A percentile compares a stretch with the other conserved stretches of the same genome.
Conservation (phyloP, 2,329 filamentous ascomycete genomes). For the Geoglossum cookeanum region DNA sequence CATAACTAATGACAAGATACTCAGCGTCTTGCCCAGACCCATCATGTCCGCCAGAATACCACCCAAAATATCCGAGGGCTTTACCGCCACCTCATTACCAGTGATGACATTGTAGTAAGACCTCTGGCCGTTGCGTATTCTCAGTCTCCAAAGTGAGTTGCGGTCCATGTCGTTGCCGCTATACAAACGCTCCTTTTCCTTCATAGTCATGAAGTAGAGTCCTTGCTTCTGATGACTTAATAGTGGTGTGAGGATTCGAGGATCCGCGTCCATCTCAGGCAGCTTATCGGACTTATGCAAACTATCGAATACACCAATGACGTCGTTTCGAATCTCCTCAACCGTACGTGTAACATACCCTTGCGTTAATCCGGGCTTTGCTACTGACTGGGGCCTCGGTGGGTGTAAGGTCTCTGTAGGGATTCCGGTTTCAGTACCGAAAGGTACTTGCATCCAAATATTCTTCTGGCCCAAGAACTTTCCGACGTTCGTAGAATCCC, state of each 20-base stretch:
- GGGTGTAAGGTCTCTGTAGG: slow-evolving; percentile 62
- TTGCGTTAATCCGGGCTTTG: neutral
- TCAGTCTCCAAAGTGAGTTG: slow-evolving; percentile 60
- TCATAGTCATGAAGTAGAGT: slow-evolving; percentile 64
- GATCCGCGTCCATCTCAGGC: slow-evolving; percentile 48
- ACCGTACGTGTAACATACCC: slow-evolving; percentile 38
- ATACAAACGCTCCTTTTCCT: slow-evolving; percentile 46
- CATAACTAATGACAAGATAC: slow-evolving; percentile 60
- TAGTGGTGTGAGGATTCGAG: slow-evolving; percentile 44
- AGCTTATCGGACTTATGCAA: slow-evolving; percentile 59
- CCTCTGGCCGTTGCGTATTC: slow-evolving; percentile 36
- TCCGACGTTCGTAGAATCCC: slow-evolving; percentile 45
- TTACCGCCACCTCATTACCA: slow-evolving; percentile 38
- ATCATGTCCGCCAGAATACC: slow-evolving; percentile 74
- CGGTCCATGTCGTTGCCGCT: slow-evolving; percentile 40
- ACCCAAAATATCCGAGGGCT: slow-evolving; percentile 48
- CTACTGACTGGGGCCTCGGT: slow-evolving; percentile 16
- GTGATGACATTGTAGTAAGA: slow-evolving; percentile 75
- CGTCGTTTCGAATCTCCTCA: slow-evolving; percentile 73
- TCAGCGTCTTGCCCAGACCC: slow-evolving; percentile 75
- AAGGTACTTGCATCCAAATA: slow-evolving; percentile 47
- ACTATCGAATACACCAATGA: slow-evolving; percentile 74
- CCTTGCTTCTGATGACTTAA: slow-evolving; percentile 82
- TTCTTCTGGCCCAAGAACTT: slow-evolving; percentile 44
- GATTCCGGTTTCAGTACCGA: slow-evolving; percentile 46